Evolutionary conservation across 2,329 filamentous ascomycete genomes (phyloP).

Genomic region (Colletotrichum incanum): DNA sequence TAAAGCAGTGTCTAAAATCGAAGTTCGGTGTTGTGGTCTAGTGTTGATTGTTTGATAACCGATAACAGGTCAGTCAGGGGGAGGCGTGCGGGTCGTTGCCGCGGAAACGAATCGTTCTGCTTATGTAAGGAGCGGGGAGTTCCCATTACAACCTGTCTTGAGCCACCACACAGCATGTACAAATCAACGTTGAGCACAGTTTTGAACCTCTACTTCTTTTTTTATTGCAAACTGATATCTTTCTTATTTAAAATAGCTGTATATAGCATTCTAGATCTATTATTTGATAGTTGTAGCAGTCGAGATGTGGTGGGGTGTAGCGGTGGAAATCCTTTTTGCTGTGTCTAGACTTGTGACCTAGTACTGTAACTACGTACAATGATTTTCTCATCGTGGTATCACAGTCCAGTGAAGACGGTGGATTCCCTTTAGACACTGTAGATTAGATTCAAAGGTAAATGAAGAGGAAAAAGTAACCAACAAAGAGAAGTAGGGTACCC

Average conservation of each 20-base stretch:
- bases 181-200: no score
- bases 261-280: no score
- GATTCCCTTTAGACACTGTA: not conserved
- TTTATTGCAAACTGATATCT: no score
- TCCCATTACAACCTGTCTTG: no score
- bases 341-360: no score
- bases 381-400: not conserved
- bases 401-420: not conserved
- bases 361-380: no score
- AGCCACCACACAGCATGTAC: no score
- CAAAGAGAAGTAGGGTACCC: not conserved
- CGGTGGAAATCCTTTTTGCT: no score
- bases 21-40: constrained; percentile 35
- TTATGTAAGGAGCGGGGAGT: constrained; percentile 45
- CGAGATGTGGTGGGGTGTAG: no score
- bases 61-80: constrained; percentile 29
- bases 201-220: no score
- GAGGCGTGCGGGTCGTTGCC: constrained; percentile 40
- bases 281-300: no score
- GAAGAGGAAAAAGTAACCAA: not conserved
- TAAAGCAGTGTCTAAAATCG: constrained; percentile 12
- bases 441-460: not conserved
- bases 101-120: constrained; percentile 44
- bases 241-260: no score
- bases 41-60: constrained; percentile 44